Base-by-base conservation (phyloP, 2,329 filamentous ascomycete genomes). In the Sarocladiaceae sp. region DNA sequence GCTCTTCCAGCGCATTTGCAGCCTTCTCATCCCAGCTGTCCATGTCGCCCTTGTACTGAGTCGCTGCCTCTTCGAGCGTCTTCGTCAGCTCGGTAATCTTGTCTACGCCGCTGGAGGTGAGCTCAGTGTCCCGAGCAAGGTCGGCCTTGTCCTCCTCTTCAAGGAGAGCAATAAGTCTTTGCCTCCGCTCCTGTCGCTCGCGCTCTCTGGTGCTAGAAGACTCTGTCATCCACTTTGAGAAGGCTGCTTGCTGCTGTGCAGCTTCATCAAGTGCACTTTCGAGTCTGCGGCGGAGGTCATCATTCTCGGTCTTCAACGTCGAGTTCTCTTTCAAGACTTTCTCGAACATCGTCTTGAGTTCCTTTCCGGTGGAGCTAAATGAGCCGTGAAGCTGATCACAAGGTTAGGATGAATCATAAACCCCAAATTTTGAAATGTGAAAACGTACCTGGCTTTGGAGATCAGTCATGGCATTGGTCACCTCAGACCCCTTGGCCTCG, bases 331-430 rank as follows among this genome's bases (percentile, higher is more conserved):
- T 82, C 48, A 89, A 76, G 48, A 97, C 76, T 12, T 88, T 85
- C 57, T 96, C 90, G 59, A 97, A 96, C 22, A 93, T 81, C 4
- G 74, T 73, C 65, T 93, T 95, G 73, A 96, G 91, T 59, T 97
- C 91, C 54, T 86, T 85, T 8, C 91, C 91, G 2, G 97, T 79
- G 1, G 82, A 79, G 58, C 85, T 87, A 66, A 96, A 97, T 0
- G 93, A 97, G 12, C 82, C 73, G 61, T 96, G 90, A 26, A 97
- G 79, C 75, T 93, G 58, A 42, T 22, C 35, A 22, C 17, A 11
- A 25, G 17, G 39, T 42, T 42, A 42, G 39, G n/a, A n/a, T 29
- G 5, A 46, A 25, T 17, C 40, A 46, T 23, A 12, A 28, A 23
- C 31, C 28, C 26, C 29, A 10, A 18, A 4, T 8, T 3, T 20